A percentile compares a stretch with the other conserved stretches of the same genome.
These are phyloP conservation scores for Achaetomium macrosporum DNA, from an alignment of 2,329 filamentous ascomycete genomes.

Conservation along the genomic window DNA sequence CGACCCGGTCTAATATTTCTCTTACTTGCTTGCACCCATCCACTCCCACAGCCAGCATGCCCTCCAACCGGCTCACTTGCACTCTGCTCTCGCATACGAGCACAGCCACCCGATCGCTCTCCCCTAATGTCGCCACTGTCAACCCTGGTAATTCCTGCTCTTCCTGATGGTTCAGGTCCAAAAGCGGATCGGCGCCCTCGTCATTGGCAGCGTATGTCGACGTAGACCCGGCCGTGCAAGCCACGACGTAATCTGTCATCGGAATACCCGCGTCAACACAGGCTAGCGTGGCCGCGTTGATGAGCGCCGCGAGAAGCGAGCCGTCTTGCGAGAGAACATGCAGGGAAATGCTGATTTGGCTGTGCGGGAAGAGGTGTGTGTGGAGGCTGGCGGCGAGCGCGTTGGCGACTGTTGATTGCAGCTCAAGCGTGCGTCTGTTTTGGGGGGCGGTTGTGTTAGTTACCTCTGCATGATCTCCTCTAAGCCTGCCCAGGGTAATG, in stretches of 20 bases:
- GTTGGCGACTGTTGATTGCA: slow-evolving; percentile 71
- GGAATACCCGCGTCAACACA: slow-evolving; percentile 92
- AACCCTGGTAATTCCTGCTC: slow-evolving; percentile 85
- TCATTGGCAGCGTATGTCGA: slow-evolving; percentile 60
- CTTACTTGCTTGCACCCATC: slow-evolving; percentile 87
- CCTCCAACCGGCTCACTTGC: slow-evolving; percentile 75
- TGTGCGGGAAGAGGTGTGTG: slow-evolving; percentile 83
- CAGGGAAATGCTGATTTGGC: slow-evolving; percentile 73
- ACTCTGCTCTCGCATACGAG: slow-evolving; percentile 83
- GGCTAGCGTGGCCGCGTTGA: slow-evolving; percentile 88
- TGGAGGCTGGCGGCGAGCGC: slow-evolving; percentile 75
- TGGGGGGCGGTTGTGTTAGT: not conserved
- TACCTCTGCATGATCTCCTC: not conserved
- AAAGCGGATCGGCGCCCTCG: slow-evolving; percentile 66
- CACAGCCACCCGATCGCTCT: slow-evolving; percentile 68
- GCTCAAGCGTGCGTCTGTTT: slow-evolving; percentile 68
- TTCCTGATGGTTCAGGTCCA: slow-evolving; percentile 74
- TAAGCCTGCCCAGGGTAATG: not conserved
- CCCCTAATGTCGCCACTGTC: slow-evolving; percentile 75
- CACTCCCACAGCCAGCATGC: slow-evolving; percentile 86
- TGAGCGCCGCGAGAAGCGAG: slow-evolving; percentile 77
- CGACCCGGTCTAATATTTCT: slow-evolving; percentile 71
- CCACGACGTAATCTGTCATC: slow-evolving; percentile 86
- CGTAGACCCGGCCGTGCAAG: slow-evolving; percentile 80
- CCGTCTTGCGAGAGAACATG: slow-evolving; percentile 89